Percentiles rank a stretch among this genome's conserved stretches.
Conservation (phyloP, 1,284 basidiomycete species). For the Trametes pubescens region DNA sequence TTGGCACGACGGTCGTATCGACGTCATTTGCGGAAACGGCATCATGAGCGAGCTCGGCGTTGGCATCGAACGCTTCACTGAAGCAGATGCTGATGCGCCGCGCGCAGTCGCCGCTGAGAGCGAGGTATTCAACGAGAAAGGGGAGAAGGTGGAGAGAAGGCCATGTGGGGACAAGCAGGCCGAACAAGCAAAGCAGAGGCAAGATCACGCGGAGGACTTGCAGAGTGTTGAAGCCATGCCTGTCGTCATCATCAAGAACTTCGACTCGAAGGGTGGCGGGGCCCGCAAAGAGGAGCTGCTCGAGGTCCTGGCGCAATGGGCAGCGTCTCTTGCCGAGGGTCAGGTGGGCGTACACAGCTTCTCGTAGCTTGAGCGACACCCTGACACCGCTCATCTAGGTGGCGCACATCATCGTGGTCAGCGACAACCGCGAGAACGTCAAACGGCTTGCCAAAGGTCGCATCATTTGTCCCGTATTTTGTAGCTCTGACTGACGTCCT, state of each 20-base stretch:
- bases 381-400: constrained; percentile 54
- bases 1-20: constrained; percentile 86
- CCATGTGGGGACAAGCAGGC: constrained; percentile 36
- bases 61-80: constrained; percentile 68
- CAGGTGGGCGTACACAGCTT: constrained; percentile 56
- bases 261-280: constrained; percentile 65
- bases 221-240: constrained; percentile 73
- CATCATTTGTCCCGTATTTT: background rate
- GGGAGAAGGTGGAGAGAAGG: constrained; percentile 20
- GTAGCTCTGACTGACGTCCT: background rate
- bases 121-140: constrained; percentile 12
- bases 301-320: constrained; percentile 86
- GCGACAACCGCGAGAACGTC: constrained; percentile 89
- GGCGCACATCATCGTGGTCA: constrained; percentile 93
- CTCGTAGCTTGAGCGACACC: background rate
- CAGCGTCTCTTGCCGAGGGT: constrained; percentile 81
- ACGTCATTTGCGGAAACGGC: constrained; percentile 84
- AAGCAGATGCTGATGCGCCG: constrained; percentile 45
- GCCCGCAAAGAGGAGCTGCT: constrained; percentile 78
- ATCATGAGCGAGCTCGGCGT: constrained; percentile 85
- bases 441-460: constrained; percentile 85
- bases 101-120: constrained; percentile 14
- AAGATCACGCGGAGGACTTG: constrained; percentile 50
- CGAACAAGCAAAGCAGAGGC: constrained; percentile 42
- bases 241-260: constrained; percentile 88